phyloP scores from a whole-genome alignment of 2,329 filamentous ascomycete species.

The Elsinoe necatrix region DNA sequence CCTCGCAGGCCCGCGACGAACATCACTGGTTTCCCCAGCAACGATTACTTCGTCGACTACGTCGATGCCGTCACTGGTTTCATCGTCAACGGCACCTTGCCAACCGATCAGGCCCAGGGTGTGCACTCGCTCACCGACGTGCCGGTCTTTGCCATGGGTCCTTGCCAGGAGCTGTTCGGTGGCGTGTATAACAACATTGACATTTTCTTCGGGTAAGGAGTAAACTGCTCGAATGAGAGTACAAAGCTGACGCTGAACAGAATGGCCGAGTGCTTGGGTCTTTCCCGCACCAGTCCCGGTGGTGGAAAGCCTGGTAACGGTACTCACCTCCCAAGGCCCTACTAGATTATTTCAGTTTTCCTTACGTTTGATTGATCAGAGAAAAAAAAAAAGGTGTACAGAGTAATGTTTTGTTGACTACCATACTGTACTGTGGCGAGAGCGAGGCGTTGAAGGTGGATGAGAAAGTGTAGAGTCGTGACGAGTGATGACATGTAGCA shows the following conservation, averaged over 20 bases:
- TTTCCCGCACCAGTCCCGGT: background rate
- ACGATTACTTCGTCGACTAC: slow-evolving; percentile 60
- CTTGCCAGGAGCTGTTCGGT: slow-evolving; percentile 68
- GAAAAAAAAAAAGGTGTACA: background rate
- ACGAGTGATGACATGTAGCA: background rate
- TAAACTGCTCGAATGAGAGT: background rate
- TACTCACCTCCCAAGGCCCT: background rate
- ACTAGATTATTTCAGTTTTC: background rate
- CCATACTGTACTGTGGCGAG: background rate
- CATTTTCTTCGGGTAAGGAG: slow-evolving; percentile 50
- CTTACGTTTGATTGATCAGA: background rate
- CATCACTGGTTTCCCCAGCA: slow-evolving; percentile 37
- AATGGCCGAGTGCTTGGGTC: slow-evolving; percentile 11
- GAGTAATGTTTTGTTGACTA: slow-evolving; percentile 6
- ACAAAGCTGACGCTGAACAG: background rate
- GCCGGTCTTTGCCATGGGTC: slow-evolving; percentile 68
- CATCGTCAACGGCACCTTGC: slow-evolving; percentile 66
- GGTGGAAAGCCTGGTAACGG: background rate
- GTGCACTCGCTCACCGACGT: slow-evolving; percentile 73
- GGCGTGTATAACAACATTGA: slow-evolving; percentile 64
- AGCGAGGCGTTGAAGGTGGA: background rate
- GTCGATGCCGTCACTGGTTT: slow-evolving; percentile 59
- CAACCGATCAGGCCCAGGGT: slow-evolving; percentile 54
- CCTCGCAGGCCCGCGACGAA: slow-evolving; percentile 55
- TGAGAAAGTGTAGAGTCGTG: background rate